Evolutionary conservation across 805 yeast species (phyloP).

Genomic region (Hanseniaspora meyeri): DNA sequence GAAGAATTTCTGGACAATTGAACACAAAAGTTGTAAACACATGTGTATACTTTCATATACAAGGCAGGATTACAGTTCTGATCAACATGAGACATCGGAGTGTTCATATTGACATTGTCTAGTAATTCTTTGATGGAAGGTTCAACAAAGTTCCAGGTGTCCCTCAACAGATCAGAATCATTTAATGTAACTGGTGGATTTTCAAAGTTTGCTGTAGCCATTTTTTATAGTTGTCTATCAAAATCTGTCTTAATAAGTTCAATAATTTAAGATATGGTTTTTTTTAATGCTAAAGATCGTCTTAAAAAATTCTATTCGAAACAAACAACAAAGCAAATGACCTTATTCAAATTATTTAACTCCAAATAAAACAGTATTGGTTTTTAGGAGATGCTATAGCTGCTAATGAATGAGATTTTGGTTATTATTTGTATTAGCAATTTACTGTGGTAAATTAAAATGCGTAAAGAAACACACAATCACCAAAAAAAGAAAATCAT

Average conservation of each 20-base stretch:
- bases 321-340: background rate
- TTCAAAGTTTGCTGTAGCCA: background rate
- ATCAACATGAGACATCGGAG: constrained; percentile 13
- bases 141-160: constrained; percentile 68
- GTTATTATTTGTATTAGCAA: too few species aligned
- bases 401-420: background rate
- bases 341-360: too few species aligned
- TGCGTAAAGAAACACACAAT: background rate
- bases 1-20: constrained; percentile 45
- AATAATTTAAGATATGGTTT: too few species aligned
- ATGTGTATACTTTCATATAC: constrained; percentile 86
- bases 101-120: constrained; percentile 29
- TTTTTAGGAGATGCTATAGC: background rate
- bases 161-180: constrained; percentile 29
- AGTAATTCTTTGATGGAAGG: constrained; percentile 62
- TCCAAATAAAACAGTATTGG: too few species aligned
- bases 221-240: background rate
- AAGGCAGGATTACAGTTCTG: constrained; percentile 21
- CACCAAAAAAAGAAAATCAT: background rate
- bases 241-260: too few species aligned
- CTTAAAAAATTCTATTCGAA: background rate
- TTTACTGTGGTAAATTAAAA: too few species aligned
- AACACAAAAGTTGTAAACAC: constrained; percentile 85
- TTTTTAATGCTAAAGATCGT: background rate
- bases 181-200: background rate